Base-by-base conservation (phyloP, 179 eudicot genomes). In the Beta macrorhiza region DNA sequence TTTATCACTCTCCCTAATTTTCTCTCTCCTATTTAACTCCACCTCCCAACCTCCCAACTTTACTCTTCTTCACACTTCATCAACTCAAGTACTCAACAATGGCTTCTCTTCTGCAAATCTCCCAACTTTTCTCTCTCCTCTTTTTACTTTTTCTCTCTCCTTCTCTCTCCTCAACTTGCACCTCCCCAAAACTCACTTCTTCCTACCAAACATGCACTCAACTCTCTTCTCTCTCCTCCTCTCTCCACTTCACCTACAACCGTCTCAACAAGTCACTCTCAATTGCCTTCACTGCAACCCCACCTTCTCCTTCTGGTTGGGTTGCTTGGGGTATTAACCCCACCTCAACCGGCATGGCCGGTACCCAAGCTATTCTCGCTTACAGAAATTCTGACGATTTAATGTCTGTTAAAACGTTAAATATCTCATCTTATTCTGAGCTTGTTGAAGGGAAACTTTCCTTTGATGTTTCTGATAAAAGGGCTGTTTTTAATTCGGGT, bases 251-350 rank as follows among this genome's bases (percentile, higher is more conserved):
- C 86, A 81, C 92, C 59, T 89, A 85, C 87, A 84, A 86, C 78
- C 45, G 88, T 25, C 4, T 82, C 20, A 79, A 80, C 7, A 67
- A 87, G 17, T 82, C 92, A 49, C 90, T 92, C 57, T 78, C 90
- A n/a, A n/a, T 93, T 37, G 93, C 93, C 29, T 93, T 89, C 87
- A 78, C 89, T 8, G 90, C 97, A 10, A 69, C 84, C 0, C 92
- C 92, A 0, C 80, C 92, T 9, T 58, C 81, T n/a, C 49, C 93
- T 69, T 49, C 81, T 22, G 96, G 96, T 0, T 93, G 94, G 94
- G 79, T 93, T 12, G 85, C 97, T 0, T 93, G 97, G 97, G 97
- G 91, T 15, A 88, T 93, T 42, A 93, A 93, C 88, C 97, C 97
- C 0, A 83, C 84, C 20, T 75, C 79, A 1, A 12, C 82, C 32